A percentile compares a stretch with the other conserved stretches of the same genome.
Conservation (phyloP, 2,329 filamentous ascomycete genomes). For the Penicillium brevicompactum region DNA sequence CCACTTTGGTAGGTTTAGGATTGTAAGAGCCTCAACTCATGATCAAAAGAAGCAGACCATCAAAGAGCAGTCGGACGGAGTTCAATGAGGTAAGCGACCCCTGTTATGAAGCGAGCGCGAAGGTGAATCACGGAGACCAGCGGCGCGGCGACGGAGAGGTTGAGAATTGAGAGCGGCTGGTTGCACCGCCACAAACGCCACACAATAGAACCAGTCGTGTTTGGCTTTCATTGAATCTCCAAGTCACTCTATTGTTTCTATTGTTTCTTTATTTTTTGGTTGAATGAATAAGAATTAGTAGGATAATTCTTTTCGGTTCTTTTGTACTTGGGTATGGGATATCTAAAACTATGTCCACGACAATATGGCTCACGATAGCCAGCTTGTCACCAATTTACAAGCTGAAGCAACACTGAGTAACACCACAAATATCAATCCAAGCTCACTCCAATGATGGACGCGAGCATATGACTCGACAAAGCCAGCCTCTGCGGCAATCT, state of each 20-base stretch:
- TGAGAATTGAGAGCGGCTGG: slow-evolving; percentile 25
- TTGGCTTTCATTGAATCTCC: background rate
- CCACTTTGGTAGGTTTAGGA: slow-evolving; percentile 11
- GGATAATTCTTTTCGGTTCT: background rate
- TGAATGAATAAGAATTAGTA: too few species aligned
- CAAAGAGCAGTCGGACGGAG: slow-evolving; percentile 8
- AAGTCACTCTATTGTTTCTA: background rate
- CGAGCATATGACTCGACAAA: slow-evolving; percentile 48
- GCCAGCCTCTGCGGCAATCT: slow-evolving; percentile 37
- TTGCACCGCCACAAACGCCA: slow-evolving; percentile 32
- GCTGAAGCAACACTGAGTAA: slow-evolving; percentile 37
- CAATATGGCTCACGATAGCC: slow-evolving; percentile 5
- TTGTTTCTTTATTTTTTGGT: too few species aligned
- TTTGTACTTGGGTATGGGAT: background rate
- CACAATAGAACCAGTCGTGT: slow-evolving; percentile 6
- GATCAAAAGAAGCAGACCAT: slow-evolving; percentile 23
- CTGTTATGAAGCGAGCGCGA: slow-evolving; percentile 17
- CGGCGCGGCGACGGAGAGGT: slow-evolving; percentile 22
- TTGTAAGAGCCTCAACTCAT: slow-evolving; percentile 32
- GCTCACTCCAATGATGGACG: slow-evolving; percentile 46
- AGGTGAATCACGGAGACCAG: slow-evolving; percentile 18
- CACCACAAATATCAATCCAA: slow-evolving; percentile 48
- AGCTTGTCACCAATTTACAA: slow-evolving; percentile 30
- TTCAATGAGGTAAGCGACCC: slow-evolving; percentile 10
- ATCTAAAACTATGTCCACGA: background rate